Evolutionary conservation across 257 asterid species (phyloP).

Genomic region (Solanum commersonii): DNA sequence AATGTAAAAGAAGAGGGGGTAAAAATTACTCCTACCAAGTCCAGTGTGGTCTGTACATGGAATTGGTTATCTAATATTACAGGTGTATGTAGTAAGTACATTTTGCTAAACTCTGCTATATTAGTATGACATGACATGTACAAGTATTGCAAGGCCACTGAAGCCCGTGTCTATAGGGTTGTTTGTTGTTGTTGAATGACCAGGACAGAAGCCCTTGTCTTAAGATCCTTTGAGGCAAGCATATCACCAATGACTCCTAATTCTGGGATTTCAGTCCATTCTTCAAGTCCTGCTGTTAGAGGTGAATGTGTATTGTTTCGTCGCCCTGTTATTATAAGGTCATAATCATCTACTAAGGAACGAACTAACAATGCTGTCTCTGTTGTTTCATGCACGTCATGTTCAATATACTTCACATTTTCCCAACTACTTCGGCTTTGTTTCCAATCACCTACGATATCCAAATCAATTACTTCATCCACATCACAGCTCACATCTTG

Average conservation of each 20-base stretch:
- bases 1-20: background rate
- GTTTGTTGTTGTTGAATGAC: slow-evolving; percentile 17
- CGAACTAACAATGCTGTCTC: slow-evolving; percentile 1
- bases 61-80: background rate
- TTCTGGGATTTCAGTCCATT: slow-evolving; percentile 22
- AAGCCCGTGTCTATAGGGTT: background rate
- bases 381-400: background rate
- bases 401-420: slow-evolving; percentile 7
- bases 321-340: slow-evolving; percentile 17
- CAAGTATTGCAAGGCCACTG: background rate
- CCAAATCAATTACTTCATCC: background rate
- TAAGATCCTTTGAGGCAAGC: slow-evolving; percentile 7
- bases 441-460: slow-evolving; percentile 4
- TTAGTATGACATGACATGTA: background rate
- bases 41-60: background rate
- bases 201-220: slow-evolving; percentile 9
- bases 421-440: slow-evolving; percentile 3
- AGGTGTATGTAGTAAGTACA: background rate
- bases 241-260: slow-evolving; percentile 13
- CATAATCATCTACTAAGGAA: slow-evolving; percentile 7
- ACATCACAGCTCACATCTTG: background rate
- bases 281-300: slow-evolving; percentile 8
- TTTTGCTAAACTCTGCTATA: background rate
- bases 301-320: background rate
- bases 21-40: background rate